These are phyloP conservation scores for Tuber brumale DNA, from an alignment of 495 filamentous ascomycete genomes.

Conservation along the genomic window DNA sequence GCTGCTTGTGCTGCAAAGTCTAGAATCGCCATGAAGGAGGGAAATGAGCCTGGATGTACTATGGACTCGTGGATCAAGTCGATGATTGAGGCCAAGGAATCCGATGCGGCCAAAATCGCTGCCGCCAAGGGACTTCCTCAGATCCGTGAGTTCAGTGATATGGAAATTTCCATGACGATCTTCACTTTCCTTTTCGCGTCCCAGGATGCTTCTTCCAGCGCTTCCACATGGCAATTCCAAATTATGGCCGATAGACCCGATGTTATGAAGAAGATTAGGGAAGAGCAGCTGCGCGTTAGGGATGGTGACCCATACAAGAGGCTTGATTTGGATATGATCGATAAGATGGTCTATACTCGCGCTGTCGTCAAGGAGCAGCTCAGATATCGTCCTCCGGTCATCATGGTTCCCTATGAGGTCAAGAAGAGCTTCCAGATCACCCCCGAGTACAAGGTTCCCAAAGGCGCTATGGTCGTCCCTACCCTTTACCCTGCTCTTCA, in stretches of 20 bases:
- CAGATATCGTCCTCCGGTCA: conserved; percentile 89
- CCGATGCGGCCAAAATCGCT: conserved; percentile 64
- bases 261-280: conserved; percentile 78
- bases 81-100: conserved; percentile 74
- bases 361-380: conserved; percentile 90
- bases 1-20: conserved; percentile 85
- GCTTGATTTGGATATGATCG: conserved; percentile 74
- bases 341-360: conserved; percentile 82
- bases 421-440: conserved; percentile 96
- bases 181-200: conserved; percentile 98
- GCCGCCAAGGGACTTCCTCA: conserved; percentile 17
- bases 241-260: conserved; percentile 90
- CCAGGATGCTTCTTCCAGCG: conserved; percentile 91
- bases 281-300: conserved; percentile 76
- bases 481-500: conserved; percentile 84
- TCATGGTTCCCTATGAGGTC: conserved; percentile 93
- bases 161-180: conserved; percentile 87
- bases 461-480: conserved; percentile 91
- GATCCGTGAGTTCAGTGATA: conserved; percentile 80
- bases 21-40: conserved; percentile 85
- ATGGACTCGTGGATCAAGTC: conserved; percentile 88
- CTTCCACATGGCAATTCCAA: conserved; percentile 92
- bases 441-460: conserved; percentile 78
- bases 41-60: conserved; percentile 80
- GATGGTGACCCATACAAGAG: conserved; percentile 66